Evolutionary conservation across 2,329 filamentous ascomycete genomes (phyloP).

Genomic region (Ascochyta viciae-villosae): DNA sequence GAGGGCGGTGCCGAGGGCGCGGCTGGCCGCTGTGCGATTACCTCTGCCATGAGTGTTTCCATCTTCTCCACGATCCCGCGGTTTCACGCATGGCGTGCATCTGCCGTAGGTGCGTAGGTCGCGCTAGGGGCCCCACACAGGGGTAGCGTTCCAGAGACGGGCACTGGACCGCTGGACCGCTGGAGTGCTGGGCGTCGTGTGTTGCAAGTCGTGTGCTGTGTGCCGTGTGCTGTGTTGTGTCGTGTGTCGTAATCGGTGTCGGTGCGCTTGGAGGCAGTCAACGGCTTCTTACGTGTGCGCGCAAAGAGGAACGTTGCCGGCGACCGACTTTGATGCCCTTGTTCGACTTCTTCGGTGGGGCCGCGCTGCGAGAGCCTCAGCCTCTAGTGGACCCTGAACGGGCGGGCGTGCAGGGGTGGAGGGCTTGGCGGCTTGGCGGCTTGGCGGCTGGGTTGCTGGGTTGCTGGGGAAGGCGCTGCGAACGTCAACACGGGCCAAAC

Average conservation of each 20-base stretch:
- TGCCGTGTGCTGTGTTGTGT: too few species aligned
- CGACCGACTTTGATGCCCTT: background rate
- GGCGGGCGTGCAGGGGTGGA: background rate
- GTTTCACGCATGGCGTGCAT: conserved; percentile 27
- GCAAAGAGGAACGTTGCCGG: background rate
- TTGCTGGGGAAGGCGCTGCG: conserved; percentile 9
- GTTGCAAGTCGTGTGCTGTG: too few species aligned
- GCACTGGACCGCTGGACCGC: background rate
- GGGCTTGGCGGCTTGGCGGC: background rate
- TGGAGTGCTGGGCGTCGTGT: too few species aligned
- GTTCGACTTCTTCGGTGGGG: too few species aligned
- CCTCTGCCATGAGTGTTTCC: conserved; percentile 44
- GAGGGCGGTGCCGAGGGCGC: background rate
- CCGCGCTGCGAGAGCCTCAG: too few species aligned
- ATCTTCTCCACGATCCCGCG: conserved; percentile 22
- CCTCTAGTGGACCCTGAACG: conserved; percentile 8
- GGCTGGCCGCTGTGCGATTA: conserved; percentile 36
- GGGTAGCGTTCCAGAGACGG: conserved; percentile 18
- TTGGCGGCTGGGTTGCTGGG: background rate
- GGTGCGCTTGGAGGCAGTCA: too few species aligned
- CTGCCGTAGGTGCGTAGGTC: conserved; percentile 23
- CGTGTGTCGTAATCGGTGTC: too few species aligned
- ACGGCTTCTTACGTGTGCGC: background rate
- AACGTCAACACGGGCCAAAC: conserved; percentile 25
- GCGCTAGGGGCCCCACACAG: conserved; percentile 29